Conservation (phyloP, 148 eudicot genomes). For the Limonium bicolor region DNA sequence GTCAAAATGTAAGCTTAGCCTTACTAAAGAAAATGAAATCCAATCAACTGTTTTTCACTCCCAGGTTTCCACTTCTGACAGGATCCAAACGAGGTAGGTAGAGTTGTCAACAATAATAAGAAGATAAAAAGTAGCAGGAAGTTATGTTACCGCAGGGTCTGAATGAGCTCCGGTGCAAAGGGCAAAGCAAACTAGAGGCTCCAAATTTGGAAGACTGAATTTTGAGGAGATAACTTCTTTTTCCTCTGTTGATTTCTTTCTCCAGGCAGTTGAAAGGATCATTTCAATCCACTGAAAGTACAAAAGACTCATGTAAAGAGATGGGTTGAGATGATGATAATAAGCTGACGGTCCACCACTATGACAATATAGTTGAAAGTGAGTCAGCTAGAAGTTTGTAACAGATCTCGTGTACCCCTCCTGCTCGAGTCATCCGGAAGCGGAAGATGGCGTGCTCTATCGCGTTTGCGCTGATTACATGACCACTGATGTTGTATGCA, state of each 20-base stretch:
- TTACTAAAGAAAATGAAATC: neutral
- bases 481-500: conserved; percentile 79
- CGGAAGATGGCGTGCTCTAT: conserved; percentile 77
- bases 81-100: no score
- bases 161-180: conserved; percentile 82
- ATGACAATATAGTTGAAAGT: no score
- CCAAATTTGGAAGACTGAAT: conserved; percentile 37
- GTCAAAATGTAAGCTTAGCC: no score
- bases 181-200: conserved; percentile 60
- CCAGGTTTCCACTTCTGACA: no score
- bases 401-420: no score
- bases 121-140: no score
- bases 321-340: no score
- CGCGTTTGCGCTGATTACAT: conserved; percentile 62
- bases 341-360: neutral
- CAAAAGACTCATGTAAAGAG: no score
- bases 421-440: conserved; percentile 57
- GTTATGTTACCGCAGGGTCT: conserved; percentile 71
- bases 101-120: no score
- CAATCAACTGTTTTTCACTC: no score
- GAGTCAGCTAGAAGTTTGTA: no score
- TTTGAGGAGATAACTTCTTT: conserved; percentile 44
- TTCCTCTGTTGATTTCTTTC: conserved; percentile 67
- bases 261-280: conserved; percentile 60
- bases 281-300: conserved; percentile 72